Evolutionary conservation across 2,329 filamentous ascomycete species (phyloP).

Genomic region (Calonectria ilicicola): DNA sequence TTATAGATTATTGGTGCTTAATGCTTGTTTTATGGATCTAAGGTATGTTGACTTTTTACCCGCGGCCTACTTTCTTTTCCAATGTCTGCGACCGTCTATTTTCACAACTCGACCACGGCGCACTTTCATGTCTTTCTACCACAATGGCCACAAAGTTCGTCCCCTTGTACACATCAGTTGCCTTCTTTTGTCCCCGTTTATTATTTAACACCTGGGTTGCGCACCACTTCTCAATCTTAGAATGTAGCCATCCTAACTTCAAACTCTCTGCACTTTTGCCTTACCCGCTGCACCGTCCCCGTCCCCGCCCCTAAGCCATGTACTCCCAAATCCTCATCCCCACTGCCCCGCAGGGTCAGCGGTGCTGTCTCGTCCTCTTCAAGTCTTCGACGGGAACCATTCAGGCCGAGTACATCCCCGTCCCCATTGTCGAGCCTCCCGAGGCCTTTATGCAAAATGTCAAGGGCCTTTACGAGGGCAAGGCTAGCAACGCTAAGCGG

Average conservation of each 20-base stretch:
- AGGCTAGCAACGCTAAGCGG: background rate
- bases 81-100: background rate
- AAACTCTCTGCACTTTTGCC: background rate
- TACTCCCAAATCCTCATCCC: background rate
- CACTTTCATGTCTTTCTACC: background rate
- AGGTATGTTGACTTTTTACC: too few relatives aligned
- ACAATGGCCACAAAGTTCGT: background rate
- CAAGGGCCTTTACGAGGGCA: background rate
- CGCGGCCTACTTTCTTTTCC: background rate
- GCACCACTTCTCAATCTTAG: background rate
- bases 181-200: background rate
- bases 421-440: background rate
- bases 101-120: background rate
- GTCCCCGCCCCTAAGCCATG: background rate
- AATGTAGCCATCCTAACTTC: background rate
- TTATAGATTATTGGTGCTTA: too few relatives aligned
- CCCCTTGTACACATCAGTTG: background rate
- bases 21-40: too few relatives aligned
- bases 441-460: background rate
- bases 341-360: background rate
- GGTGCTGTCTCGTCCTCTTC: conserved; percentile 2
- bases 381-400: background rate
- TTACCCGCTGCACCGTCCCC: background rate
- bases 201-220: background rate
- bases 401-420: background rate